Conservation (phyloP, 352 stramenopile species). For the Phytophthora boehmeriae region DNA sequence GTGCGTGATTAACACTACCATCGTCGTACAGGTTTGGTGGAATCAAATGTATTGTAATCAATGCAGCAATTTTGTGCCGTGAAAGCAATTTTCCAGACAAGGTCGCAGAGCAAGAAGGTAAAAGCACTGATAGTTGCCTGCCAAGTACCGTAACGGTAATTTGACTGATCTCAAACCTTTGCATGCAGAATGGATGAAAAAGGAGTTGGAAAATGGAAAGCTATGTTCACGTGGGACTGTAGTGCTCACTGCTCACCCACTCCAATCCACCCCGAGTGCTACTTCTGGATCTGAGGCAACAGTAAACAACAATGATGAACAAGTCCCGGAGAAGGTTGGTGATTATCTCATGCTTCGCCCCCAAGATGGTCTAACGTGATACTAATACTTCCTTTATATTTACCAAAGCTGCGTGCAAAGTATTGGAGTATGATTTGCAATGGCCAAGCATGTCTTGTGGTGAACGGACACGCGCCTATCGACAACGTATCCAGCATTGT, state of each 20-base stretch:
- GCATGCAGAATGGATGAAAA: constrained; percentile 68
- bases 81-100: constrained; percentile 33
- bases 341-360: neutral
- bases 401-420: constrained; percentile 31
- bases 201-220: constrained; percentile 84
- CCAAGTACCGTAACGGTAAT: neutral
- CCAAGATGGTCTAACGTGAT: neutral
- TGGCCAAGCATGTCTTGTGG: constrained; percentile 43
- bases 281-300: neutral
- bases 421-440: constrained; percentile 48
- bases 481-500: constrained; percentile 48
- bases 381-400: neutral
- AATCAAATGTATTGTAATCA: constrained; percentile 81
- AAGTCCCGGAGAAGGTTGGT: constrained; percentile 34
- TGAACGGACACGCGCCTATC: constrained; percentile 28
- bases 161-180: neutral
- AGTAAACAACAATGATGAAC: constrained; percentile 23
- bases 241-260: constrained; percentile 56
- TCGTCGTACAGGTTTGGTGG: constrained; percentile 57
- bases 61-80: constrained; percentile 53
- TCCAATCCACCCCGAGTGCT: constrained; percentile 8
- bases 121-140: neutral
- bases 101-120: constrained; percentile 63
- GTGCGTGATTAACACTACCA: neutral
- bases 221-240: constrained; percentile 72